Evolutionary conservation across 805 yeast genomes (phyloP).

Genomic region (Metschnikowia koreensis): DNA sequence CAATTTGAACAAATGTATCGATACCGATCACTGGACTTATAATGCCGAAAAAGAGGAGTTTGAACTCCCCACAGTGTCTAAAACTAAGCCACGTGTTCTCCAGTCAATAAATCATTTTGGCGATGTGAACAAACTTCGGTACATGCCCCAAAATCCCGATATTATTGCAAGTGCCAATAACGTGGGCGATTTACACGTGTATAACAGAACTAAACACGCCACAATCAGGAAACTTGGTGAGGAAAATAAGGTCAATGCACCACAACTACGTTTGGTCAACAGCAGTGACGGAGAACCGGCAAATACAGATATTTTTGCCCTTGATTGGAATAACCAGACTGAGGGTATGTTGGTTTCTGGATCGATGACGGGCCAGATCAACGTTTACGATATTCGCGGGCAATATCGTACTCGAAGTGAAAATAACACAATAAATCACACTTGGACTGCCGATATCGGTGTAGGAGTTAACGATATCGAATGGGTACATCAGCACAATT

Average conservation of each 20-base stretch:
- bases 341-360: slow-evolving; percentile 64
- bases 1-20: slow-evolving; percentile 35
- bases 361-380: slow-evolving; percentile 61
- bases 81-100: slow-evolving; percentile 29
- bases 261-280: slow-evolving; percentile 50
- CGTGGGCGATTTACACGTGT: slow-evolving; percentile 61
- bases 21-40: slow-evolving; percentile 35
- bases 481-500: slow-evolving; percentile 64
- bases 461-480: slow-evolving; percentile 67
- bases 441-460: slow-evolving; percentile 7
- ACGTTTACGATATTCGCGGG: slow-evolving; percentile 63
- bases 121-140: slow-evolving; percentile 69
- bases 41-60: slow-evolving; percentile 41
- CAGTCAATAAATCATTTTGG: slow-evolving; percentile 69
- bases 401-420: slow-evolving; percentile 4
- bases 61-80: slow-evolving; percentile 29
- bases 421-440: slow-evolving; percentile 1
- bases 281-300: background rate
- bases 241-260: slow-evolving; percentile 35
- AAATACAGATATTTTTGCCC: slow-evolving; percentile 59
- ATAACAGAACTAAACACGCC: slow-evolving; percentile 79
- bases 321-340: slow-evolving; percentile 67
- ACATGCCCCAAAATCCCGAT: slow-evolving; percentile 86
- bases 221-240: slow-evolving; percentile 30
- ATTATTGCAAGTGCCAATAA: slow-evolving; percentile 70